Percentiles rank a stretch among this genome's conserved stretches.
Evolutionary conservation across 352 stramenopile genomes (phyloP).

Genomic region (Pythium utonaiense): DNA sequence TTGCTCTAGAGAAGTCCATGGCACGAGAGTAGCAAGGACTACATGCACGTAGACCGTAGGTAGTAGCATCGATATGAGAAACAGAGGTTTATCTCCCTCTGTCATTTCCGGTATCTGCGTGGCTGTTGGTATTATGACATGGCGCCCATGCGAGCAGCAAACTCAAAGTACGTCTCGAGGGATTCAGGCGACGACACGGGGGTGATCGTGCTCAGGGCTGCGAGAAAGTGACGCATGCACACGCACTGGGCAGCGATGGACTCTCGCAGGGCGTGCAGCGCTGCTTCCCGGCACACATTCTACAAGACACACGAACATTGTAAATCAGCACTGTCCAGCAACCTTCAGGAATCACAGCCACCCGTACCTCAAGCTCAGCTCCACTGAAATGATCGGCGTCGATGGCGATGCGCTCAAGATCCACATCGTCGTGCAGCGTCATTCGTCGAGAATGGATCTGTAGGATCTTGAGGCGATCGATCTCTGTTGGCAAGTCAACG

Average conservation of each 20-base stretch:
- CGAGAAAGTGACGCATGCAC: slow-evolving; percentile 54
- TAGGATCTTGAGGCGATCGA: slow-evolving; percentile 64
- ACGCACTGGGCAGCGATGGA: slow-evolving; percentile 54
- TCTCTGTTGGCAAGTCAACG: slow-evolving; percentile 85
- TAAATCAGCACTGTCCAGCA: no score
- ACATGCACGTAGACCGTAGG: neutral
- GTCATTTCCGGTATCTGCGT: neutral
- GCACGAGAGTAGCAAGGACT: neutral
- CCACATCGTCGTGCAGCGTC: slow-evolving; percentile 58
- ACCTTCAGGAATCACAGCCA: neutral
- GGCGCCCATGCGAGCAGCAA: slow-evolving; percentile 57
- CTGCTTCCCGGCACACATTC: slow-evolving; percentile 86
- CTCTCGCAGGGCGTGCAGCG: slow-evolving; percentile 66
- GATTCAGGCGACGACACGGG: slow-evolving; percentile 57
- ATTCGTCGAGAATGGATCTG: slow-evolving; percentile 70
- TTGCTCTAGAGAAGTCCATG: slow-evolving; percentile 32
- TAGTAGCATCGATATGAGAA: slow-evolving; percentile 9
- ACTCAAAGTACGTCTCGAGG: slow-evolving; percentile 54
- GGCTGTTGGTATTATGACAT: slow-evolving; percentile 26
- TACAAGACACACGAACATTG: no score
- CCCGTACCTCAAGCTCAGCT: slow-evolving; percentile 80
- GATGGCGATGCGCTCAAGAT: slow-evolving; percentile 48
- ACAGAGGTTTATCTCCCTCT: neutral
- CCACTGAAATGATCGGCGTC: slow-evolving; percentile 72
- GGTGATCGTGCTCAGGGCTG: slow-evolving; percentile 40